Evolutionary conservation across 2,329 filamentous ascomycete genomes (phyloP).

Genomic region (Trichoderma endophyticum): DNA sequence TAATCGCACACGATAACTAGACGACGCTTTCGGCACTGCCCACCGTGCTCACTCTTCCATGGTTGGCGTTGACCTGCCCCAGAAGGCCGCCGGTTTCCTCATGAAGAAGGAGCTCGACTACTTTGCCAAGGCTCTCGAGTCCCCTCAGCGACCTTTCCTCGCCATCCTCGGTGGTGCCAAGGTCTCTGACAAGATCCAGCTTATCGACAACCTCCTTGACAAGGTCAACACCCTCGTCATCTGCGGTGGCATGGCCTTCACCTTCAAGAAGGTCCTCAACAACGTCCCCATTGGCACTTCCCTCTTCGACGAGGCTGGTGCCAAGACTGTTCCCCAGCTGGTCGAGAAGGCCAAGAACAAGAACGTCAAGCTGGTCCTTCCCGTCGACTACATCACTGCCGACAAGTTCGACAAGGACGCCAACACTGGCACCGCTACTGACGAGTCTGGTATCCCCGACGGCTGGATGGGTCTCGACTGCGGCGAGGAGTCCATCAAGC

Average conservation of each 20-base stretch:
- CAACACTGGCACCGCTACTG: slow-evolving; percentile 74
- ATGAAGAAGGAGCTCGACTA: slow-evolving; percentile 99
- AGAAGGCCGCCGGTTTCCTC: slow-evolving; percentile 96
- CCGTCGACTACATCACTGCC: slow-evolving; percentile 91
- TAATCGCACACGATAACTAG: slow-evolving; percentile 43
- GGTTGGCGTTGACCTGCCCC: slow-evolving; percentile 92
- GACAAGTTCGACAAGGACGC: slow-evolving; percentile 92
- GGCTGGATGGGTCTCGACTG: slow-evolving; percentile 98
- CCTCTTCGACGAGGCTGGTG: slow-evolving; percentile 89
- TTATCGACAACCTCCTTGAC: slow-evolving; percentile 97
- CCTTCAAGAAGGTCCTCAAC: slow-evolving; percentile 99
- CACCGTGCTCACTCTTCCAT: slow-evolving; percentile 99
- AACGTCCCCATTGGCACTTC: slow-evolving; percentile 83
- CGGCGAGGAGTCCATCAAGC: slow-evolving; percentile 80
- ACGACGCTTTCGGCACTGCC: slow-evolving; percentile 97
- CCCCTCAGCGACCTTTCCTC: slow-evolving; percentile 90
- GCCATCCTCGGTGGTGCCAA: slow-evolving; percentile 98
- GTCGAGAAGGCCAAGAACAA: slow-evolving; percentile 96
- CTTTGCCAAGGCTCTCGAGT: slow-evolving; percentile 95
- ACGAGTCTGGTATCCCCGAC: slow-evolving; percentile 86
- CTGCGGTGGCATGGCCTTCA: slow-evolving; percentile 98
- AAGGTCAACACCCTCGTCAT: slow-evolving; percentile 97
- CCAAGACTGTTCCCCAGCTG: slow-evolving; percentile 84
- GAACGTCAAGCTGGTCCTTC: slow-evolving; percentile 91
- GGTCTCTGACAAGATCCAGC: slow-evolving; percentile 99